Evolutionary conservation across 1,284 basidiomycete species (phyloP).

Genomic region (Sanghuangporus sanghuang): DNA sequence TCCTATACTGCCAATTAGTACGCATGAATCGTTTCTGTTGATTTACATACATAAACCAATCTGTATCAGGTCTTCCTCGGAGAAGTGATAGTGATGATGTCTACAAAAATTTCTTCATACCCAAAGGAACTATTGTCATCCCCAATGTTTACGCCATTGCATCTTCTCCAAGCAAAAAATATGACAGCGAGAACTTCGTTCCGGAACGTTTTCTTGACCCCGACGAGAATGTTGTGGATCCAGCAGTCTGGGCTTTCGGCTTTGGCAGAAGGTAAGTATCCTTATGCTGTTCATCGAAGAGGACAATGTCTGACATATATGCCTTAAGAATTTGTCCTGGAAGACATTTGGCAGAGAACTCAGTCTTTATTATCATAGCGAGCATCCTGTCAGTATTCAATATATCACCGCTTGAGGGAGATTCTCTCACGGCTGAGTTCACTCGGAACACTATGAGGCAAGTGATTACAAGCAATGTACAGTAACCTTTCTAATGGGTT

Average conservation of each 20-base stretch:
- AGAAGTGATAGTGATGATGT: slow-evolving; percentile 11
- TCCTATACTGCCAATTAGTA: slow-evolving; percentile 33
- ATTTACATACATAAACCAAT: neutral
- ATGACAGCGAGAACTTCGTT: slow-evolving; percentile 24
- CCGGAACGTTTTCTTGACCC: slow-evolving; percentile 24
- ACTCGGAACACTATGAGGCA: neutral
- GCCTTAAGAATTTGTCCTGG: slow-evolving; percentile 26
- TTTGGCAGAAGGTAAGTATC: slow-evolving; percentile 2
- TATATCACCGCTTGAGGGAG: slow-evolving; percentile 21
- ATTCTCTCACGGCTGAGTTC: neutral
- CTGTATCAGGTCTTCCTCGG: slow-evolving; percentile 18
- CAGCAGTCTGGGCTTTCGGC: neutral
- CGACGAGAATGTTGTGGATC: neutral
- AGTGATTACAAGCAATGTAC: neutral
- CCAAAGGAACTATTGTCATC: slow-evolving; percentile 16
- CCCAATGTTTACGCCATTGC: slow-evolving; percentile 14
- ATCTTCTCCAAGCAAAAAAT: neutral
- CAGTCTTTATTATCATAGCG: slow-evolving; percentile 43
- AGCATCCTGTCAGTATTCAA: slow-evolving; percentile 39
- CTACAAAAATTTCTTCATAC: slow-evolving; percentile 17
- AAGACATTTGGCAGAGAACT: slow-evolving; percentile 43
- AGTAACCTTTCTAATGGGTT: too few species aligned
- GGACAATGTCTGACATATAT: too few species aligned
- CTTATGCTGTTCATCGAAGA: too few species aligned
- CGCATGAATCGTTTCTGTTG: neutral